Evolutionary conservation across 2,329 filamentous ascomycete genomes (phyloP).

Genomic region (Chaetoscypha palmicola): DNA sequence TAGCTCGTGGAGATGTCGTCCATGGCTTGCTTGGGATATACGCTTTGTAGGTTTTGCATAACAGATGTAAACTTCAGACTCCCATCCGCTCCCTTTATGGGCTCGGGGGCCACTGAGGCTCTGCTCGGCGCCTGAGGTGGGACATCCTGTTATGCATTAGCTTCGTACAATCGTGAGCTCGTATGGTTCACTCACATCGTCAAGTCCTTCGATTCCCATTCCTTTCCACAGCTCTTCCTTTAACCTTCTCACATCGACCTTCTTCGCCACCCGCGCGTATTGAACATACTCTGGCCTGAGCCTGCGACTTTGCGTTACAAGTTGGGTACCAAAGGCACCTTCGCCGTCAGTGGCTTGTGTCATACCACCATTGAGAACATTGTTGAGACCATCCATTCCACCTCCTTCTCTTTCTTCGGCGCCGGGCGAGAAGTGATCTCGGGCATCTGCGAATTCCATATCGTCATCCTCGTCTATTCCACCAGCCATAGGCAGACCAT

Average conservation of each 20-base stretch:
- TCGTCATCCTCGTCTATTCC: constrained; percentile 57
- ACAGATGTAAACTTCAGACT: constrained; percentile 80
- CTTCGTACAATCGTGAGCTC: background rate
- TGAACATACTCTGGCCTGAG: constrained; percentile 62
- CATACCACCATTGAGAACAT: constrained; percentile 44
- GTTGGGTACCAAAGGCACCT: constrained; percentile 54
- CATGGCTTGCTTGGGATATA: constrained; percentile 82
- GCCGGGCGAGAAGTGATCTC: constrained; percentile 69
- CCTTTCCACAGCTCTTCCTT: constrained; percentile 67
- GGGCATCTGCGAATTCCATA: constrained; percentile 70
- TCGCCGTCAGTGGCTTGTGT: constrained; percentile 35
- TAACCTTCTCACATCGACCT: constrained; percentile 60
- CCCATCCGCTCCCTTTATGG: constrained; percentile 34
- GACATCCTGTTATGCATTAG: constrained; percentile 20
- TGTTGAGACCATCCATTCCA: constrained; percentile 43
- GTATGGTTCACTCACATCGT: constrained; percentile 36
- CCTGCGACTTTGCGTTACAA: constrained; percentile 58
- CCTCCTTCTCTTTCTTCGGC: constrained; percentile 39
- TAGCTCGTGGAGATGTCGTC: constrained; percentile 88
- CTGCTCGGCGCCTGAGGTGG: constrained; percentile 23
- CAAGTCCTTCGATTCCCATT: constrained; percentile 49
- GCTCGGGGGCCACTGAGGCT: constrained; percentile 32
- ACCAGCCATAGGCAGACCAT: constrained; percentile 62
- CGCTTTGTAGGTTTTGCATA: constrained; percentile 79
- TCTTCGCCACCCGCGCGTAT: constrained; percentile 63